phyloP scores from a whole-genome alignment of 2,329 filamentous ascomycete genomes.

The Talaromyces sp. region DNA sequence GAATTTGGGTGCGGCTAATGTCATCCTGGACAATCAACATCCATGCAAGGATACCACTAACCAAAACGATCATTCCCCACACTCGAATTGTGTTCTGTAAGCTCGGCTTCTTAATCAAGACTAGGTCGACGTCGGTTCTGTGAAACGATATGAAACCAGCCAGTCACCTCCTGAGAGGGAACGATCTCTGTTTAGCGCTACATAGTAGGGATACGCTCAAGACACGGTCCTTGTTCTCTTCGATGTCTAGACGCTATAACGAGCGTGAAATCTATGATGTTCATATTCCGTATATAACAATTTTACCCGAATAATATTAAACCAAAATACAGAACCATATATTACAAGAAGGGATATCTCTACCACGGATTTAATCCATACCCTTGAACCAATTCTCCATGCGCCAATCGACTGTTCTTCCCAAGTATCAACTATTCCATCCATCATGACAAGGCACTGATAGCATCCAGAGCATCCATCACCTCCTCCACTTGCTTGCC shows the following conservation, averaged over 20 bases:
- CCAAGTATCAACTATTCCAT: no score
- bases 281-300: not conserved
- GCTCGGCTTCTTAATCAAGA: not conserved
- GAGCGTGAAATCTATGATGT: no score
- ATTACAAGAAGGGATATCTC: no score
- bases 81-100: not conserved
- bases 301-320: not conserved
- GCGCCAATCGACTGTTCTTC: no score
- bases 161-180: not conserved
- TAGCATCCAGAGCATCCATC: not conserved
- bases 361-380: no score
- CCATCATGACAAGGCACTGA: not conserved
- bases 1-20: not conserved
- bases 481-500: no score
- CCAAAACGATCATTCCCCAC: not conserved
- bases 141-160: not conserved
- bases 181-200: not conserved
- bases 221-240: no score
- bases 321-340: not conserved
- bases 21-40: not conserved
- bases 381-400: no score
- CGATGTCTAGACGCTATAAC: no score
- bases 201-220: no score
- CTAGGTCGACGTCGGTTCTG: not conserved
- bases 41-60: not conserved